Percentiles rank a stretch among this genome's conserved stretches.
These are phyloP conservation scores for Candida argentea DNA, from an alignment of 805 yeast species.

Conservation along the genomic window DNA sequence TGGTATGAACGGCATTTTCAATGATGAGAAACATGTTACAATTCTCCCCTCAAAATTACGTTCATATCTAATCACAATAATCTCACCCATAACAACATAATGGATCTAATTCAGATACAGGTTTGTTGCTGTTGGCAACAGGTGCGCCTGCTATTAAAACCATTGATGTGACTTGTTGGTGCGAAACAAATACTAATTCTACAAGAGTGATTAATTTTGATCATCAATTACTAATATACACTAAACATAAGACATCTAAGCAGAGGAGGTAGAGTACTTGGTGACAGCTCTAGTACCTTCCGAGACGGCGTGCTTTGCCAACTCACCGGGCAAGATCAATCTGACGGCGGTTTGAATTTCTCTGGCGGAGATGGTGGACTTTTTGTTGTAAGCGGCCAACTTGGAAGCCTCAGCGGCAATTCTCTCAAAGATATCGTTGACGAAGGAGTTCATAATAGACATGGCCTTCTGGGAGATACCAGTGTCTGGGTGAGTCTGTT, in stretches of 20 bases:
- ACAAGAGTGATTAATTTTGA: background rate
- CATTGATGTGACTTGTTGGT: no score
- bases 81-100: no score
- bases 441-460: conserved; percentile 98
- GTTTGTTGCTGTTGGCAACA: no score
- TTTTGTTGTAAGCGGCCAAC: conserved; percentile 97
- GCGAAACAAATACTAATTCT: background rate
- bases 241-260: conserved; percentile 12
- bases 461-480: conserved; percentile 98
- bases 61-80: no score
- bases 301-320: conserved; percentile 96
- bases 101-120: no score
- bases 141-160: no score
- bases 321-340: conserved; percentile 96
- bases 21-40: no score
- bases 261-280: conserved; percentile 72
- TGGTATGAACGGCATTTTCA: no score
- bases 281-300: conserved; percentile 99
- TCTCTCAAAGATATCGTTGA: conserved; percentile 96
- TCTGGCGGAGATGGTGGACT: conserved; percentile 95
- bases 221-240: conserved; percentile 8
- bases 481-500: conserved; percentile 98
- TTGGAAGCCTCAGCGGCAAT: conserved; percentile 96
- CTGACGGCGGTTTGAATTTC: conserved; percentile 98
- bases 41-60: no score